Evolutionary conservation across 352 stramenopile species (phyloP), one percentile per base, ranked within the genome.

Genomic region (Thalassiosira exigua): DNA sequence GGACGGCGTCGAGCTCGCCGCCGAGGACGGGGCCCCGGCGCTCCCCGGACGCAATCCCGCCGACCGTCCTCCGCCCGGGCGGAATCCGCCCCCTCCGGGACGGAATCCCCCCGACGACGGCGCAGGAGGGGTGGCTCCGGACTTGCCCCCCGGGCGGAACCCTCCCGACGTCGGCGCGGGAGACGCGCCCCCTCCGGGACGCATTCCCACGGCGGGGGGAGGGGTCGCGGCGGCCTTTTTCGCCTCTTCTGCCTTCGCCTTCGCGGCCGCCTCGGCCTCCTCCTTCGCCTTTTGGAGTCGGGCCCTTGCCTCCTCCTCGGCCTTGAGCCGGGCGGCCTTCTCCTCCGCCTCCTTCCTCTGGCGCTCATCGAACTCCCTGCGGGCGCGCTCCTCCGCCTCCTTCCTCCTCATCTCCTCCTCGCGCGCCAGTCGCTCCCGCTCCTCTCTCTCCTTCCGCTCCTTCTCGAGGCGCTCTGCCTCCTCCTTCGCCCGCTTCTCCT

Each of bases 291-390:
- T 58, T 39, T 41, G 58, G 14, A 73, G 26, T 27, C 64, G 62
- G 27, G 62, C 53, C 9, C 57, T 26, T 0, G 67, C 75, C 44
- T 75, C 58, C 60, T 82, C 75, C 30, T 82, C 75, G 1, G 46
- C 22, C 7, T 51, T 57, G 26, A 32, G 21, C 4, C 44, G 39
- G 36, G 64, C 67, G 14, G 57, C 62, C 26, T 72, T 65, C 50
- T 78, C 66, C 58, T 78, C 66, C 21, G 36, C 66, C 54, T 78
- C 68, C 51, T 75, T 75, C 5, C 50, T 22, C 41, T 62, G 48
- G 14, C 66, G 64, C 44, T 76, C 68, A 1, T 66, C 68, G 33
- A 69, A 76, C 32, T 76, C 68, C 52, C 60, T 59, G 12, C 61
- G 24, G 4, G 61, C 61, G 22, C 61, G 61, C 36, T 70, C 61